Evolutionary conservation across 331 rosid genomes (phyloP), one percentile per base, ranked within the genome.

Genomic region (Spiraea crenata): DNA sequence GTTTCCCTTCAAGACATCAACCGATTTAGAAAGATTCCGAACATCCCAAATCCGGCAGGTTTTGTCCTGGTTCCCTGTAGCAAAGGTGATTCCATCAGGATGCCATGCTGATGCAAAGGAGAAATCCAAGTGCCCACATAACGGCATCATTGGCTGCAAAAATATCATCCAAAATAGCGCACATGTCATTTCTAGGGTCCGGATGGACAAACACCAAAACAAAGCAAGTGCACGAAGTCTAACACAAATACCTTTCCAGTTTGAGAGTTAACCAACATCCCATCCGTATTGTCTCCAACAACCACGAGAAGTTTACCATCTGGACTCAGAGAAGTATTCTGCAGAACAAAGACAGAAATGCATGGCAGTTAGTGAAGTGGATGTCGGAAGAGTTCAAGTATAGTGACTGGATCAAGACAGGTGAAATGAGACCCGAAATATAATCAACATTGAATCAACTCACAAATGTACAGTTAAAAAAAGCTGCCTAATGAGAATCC

Each of bases 21-120:
- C 85, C 20, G 98, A 90, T 76, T 85, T 84, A 12, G 98, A 92
- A 64, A 82, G 74, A 58, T 92, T 90, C 38, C 98, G 81, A 65
- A 85, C 77, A 59, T 92, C 98, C 98, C 98, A 92, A 69, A 92
- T 84, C 47, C 93, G 83, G 54, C 96, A 88, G 12, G 98, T 90
- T 78, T 90, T 92, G 82, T 92, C 98, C 80, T 90, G 98, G 85
- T 92, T 92, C 20, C 98, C 98, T 6, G 98, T 92, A 60, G 98
- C 96, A 44, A 92, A 88, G 49, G 93, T 85, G 58, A 63, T 7
- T 41, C 98, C 96, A 54, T 88, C 82, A 6, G 98, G 90, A 78
- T 89, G 90, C 98, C 98, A 89, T 2, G 96, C 89, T 7, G 98
- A 89, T 16, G 98, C 98, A 79, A 92, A 92, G 2, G 95, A 92